Conservation (phyloP, 202 grass and related monocot genomes). For the Digitaria exilis region DNA sequence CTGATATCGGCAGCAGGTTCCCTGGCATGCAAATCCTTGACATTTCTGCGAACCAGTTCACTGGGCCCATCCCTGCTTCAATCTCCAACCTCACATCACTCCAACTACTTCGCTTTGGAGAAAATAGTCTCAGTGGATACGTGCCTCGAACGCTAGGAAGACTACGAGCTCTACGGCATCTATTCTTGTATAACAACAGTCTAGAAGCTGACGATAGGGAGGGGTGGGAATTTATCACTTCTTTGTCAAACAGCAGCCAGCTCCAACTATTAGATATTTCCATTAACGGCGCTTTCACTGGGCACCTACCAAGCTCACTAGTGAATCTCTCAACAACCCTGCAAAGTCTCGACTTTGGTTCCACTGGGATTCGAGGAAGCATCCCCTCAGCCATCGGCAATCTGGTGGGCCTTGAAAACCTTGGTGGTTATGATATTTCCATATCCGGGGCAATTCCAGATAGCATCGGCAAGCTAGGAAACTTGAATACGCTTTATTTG, state of each 20-base stretch:
- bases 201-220: not conserved
- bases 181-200: fast-evolving
- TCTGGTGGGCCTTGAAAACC: not conserved
- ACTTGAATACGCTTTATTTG: not conserved
- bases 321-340: conserved; percentile 24
- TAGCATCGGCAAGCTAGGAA: conserved; percentile 16
- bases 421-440: not conserved
- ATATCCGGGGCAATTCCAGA: conserved; percentile 22
- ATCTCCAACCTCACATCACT: conserved; percentile 27
- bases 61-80: not conserved
- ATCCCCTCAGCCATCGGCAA: conserved; percentile 28
- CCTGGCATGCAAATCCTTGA: not conserved
- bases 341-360: fast-evolving
- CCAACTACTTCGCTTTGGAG: fast-evolving
- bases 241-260: conserved; percentile 12
- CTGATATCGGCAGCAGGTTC: not conserved
- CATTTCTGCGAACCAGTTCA: not conserved
- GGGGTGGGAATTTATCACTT: conserved; percentile 27
- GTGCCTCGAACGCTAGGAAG: not conserved
- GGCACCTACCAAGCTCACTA: not conserved
- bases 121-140: not conserved
- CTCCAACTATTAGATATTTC: fast-evolving
- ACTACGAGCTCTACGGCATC: not conserved
- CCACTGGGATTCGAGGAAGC: not conserved
- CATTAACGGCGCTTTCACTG: not conserved